These are phyloP conservation scores for Rhodotorula sp. DNA, from an alignment of 1,284 basidiomycete species.

Conservation along the genomic window DNA sequence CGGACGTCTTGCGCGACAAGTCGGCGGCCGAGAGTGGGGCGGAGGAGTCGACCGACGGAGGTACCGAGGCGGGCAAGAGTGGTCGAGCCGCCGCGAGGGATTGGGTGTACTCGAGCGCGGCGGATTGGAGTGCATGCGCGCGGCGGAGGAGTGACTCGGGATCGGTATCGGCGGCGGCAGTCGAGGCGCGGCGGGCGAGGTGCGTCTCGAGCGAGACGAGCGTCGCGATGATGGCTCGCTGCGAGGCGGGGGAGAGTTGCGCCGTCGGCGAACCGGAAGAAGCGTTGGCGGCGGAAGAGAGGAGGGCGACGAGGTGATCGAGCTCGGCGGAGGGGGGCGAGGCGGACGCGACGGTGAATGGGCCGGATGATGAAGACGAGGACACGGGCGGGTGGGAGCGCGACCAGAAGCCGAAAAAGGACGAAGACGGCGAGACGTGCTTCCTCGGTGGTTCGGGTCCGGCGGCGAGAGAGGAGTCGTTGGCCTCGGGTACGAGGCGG, in stretches of 20 bases:
- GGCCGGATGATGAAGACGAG: neutral
- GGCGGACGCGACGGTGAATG: neutral
- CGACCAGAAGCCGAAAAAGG: conserved; percentile 42
- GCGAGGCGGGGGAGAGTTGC: conserved; percentile 13
- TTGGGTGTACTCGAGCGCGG: conserved; percentile 20
- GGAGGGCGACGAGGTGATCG: conserved; percentile 21
- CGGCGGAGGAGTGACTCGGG: conserved; percentile 5
- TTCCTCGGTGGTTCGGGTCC: neutral
- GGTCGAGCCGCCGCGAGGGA: conserved; percentile 6
- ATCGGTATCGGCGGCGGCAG: neutral
- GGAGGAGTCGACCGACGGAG: neutral
- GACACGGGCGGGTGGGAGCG: conserved; percentile 27
- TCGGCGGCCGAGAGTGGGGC: neutral
- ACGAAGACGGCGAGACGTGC: conserved; percentile 21
- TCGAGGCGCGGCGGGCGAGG: conserved; percentile 25
- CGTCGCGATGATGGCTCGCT: conserved; percentile 30
- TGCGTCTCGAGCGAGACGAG: conserved; percentile 38
- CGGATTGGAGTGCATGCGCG: conserved; percentile 16
- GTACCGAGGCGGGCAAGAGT: conserved; percentile 1
- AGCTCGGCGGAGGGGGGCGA: conserved; percentile 15
- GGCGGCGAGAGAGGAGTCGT: no score
- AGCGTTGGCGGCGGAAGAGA: conserved; percentile 5
- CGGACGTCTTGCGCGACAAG: conserved; percentile 2
- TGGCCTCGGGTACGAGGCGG: conserved; percentile 5
- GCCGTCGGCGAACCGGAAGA: neutral